Conservation (phyloP, 83 land plant genomes). For the Picea engelmannii region DNA sequence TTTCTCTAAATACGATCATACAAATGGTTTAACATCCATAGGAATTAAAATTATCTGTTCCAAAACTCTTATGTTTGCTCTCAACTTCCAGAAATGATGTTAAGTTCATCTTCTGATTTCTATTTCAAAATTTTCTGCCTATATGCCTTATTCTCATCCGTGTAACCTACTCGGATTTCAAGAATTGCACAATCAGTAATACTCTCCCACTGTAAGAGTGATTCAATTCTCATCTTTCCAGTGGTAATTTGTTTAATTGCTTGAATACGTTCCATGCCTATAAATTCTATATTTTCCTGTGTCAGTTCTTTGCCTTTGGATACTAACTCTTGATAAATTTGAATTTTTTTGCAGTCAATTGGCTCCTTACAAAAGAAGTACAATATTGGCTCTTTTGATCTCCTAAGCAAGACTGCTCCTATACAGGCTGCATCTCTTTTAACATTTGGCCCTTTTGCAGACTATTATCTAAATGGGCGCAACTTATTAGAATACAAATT, state of each 20-base stretch:
- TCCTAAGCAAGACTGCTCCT: constrained; percentile 92
- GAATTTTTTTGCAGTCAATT: constrained; percentile 62
- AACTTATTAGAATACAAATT: constrained; percentile 40
- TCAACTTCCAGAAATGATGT: neutral
- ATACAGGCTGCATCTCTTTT: constrained; percentile 87
- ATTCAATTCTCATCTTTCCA: neutral
- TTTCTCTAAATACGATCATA: neutral
- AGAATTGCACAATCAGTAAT: neutral
- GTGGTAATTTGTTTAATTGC: neutral
- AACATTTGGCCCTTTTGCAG: constrained; percentile 74
- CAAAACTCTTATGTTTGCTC: neutral
- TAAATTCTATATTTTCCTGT: neutral
- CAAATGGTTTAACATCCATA: neutral
- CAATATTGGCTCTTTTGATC: constrained; percentile 79
- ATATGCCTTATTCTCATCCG: neutral
- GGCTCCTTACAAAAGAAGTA: constrained; percentile 83
- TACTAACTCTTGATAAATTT: neutral
- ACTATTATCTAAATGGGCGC: constrained; percentile 60
- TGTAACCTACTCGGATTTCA: neutral
- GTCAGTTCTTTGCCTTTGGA: neutral
- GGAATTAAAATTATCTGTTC: neutral
- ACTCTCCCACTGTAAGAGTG: neutral
- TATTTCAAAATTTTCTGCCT: neutral
- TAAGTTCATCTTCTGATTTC: no score
- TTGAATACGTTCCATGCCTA: neutral